phyloP scores from a whole-genome alignment of 2,329 filamentous ascomycete genomes.

The Rugonectria rugulosa region DNA sequence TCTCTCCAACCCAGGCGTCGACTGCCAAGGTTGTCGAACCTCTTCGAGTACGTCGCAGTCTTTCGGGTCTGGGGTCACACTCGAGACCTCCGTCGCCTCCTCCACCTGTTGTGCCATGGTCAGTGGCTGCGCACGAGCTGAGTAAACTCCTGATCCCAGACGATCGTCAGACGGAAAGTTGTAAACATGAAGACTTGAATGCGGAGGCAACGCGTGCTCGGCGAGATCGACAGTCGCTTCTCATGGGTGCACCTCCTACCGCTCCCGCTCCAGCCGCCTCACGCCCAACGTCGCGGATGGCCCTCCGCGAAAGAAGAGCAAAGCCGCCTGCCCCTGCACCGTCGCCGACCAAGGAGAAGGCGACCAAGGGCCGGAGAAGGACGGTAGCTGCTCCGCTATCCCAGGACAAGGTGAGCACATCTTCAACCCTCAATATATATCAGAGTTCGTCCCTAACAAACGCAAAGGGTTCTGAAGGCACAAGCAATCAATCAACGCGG shows the following conservation, averaged over 20 bases:
- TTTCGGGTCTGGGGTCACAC: slow-evolving; percentile 60
- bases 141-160: slow-evolving; percentile 82
- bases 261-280: slow-evolving; percentile 42
- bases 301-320: slow-evolving; percentile 75
- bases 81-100: slow-evolving; percentile 66
- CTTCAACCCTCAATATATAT: not conserved
- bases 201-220: slow-evolving; percentile 69
- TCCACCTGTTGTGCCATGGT: slow-evolving; percentile 85
- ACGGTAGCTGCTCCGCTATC: slow-evolving; percentile 60
- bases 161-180: slow-evolving; percentile 78
- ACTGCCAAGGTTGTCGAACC: slow-evolving; percentile 79
- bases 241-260: slow-evolving; percentile 42
- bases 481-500: slow-evolving; percentile 39
- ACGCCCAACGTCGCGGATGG: slow-evolving; percentile 68
- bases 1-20: slow-evolving; percentile 87
- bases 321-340: slow-evolving; percentile 63
- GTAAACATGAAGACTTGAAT: slow-evolving; percentile 79
- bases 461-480: slow-evolving; percentile 39
- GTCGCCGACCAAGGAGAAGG: slow-evolving; percentile 45
- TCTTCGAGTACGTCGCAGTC: slow-evolving; percentile 68
- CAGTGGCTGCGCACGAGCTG: slow-evolving; percentile 81
- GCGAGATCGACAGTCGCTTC: slow-evolving; percentile 68
- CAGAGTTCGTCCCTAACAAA: slow-evolving; percentile 21
- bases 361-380: slow-evolving; percentile 60
- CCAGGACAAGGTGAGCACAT: slow-evolving; percentile 40